These are phyloP conservation scores for Fistulinella prunicolor DNA, from an alignment of 768 basidiomycete species.

Conservation along the genomic window DNA sequence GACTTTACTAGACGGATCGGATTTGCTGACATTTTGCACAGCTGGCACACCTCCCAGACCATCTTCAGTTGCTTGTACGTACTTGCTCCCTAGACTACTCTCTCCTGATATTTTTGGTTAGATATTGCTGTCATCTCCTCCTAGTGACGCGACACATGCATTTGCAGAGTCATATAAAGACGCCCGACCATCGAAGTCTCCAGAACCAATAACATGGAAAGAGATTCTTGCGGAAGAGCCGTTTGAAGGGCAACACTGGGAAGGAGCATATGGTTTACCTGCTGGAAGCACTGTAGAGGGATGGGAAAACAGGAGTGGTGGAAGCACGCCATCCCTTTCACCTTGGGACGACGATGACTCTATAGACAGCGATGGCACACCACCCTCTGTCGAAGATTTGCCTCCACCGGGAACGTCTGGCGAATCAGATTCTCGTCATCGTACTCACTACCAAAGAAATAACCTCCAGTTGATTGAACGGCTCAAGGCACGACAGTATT, in stretches of 20 bases:
- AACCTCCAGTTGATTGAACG: constrained; percentile 60
- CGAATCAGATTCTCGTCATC: background rate
- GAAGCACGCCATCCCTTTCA: constrained; percentile 67
- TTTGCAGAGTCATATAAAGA: constrained; percentile 57
- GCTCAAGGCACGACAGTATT: constrained; percentile 65
- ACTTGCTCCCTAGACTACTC: too few relatives aligned
- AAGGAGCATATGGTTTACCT: constrained; percentile 60
- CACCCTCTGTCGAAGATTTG: constrained; percentile 12
- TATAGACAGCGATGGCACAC: constrained; percentile 16
- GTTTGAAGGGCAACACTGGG: constrained; percentile 85
- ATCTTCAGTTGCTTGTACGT: constrained; percentile 70
- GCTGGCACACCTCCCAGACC: constrained; percentile 62
- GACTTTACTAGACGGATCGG: background rate
- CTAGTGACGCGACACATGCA: constrained; percentile 45
- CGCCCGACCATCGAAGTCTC: constrained; percentile 23
- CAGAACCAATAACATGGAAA: constrained; percentile 61
- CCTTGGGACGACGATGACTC: constrained; percentile 56
- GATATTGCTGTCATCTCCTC: constrained; percentile 57
- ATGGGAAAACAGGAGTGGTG: constrained; percentile 46
- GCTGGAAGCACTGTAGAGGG: constrained; percentile 45
- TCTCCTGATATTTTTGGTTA: constrained; percentile 26
- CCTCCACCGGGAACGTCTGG: constrained; percentile 2
- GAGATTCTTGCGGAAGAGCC: constrained; percentile 81
- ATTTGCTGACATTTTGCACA: constrained; percentile 23
- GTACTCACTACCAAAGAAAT: constrained; percentile 1